These are phyloP conservation scores for Polysphondylium violaceum DNA, from an alignment of 78 protist species.

Conservation along the genomic window DNA sequence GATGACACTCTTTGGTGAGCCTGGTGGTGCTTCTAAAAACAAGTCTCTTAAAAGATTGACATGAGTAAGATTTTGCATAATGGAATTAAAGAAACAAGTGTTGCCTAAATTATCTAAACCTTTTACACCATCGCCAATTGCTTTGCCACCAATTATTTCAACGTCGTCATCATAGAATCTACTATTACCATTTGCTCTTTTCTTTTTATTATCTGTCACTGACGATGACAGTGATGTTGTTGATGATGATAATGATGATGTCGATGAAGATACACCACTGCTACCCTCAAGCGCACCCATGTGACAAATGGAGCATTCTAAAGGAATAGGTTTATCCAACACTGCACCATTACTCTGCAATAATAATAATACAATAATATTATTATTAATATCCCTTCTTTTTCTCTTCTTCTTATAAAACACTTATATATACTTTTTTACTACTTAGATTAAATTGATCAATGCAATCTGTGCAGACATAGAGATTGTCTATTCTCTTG, in stretches of 20 bases:
- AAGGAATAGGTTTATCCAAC: neutral
- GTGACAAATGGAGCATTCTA: slow-evolving; percentile 10
- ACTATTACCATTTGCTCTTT: neutral
- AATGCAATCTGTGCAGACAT: slow-evolving; percentile 40
- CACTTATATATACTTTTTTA: neutral
- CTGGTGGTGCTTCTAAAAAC: slow-evolving; percentile 35
- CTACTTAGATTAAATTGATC: neutral
- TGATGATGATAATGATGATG: neutral
- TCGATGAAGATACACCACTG: neutral
- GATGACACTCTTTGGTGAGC: neutral
- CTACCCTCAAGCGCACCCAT: neutral
- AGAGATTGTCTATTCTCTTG: slow-evolving; percentile 37
- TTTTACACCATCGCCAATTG: slow-evolving; percentile 52
- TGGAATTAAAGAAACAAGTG: slow-evolving; percentile 78
- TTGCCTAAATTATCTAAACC: slow-evolving; percentile 75
- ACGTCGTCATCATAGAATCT: neutral
- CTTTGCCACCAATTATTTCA: neutral
- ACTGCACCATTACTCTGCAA: slow-evolving; percentile 2
- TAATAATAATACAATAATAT: neutral
- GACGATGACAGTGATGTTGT: neutral
- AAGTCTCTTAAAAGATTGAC: slow-evolving; percentile 43
- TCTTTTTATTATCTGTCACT: neutral
- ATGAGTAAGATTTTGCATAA: slow-evolving; percentile 75
- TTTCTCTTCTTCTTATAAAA: too few species aligned
- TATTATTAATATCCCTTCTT: neutral